Evolutionary conservation across 208 protist species (phyloP).

Genomic region (Polymyxa betae): DNA sequence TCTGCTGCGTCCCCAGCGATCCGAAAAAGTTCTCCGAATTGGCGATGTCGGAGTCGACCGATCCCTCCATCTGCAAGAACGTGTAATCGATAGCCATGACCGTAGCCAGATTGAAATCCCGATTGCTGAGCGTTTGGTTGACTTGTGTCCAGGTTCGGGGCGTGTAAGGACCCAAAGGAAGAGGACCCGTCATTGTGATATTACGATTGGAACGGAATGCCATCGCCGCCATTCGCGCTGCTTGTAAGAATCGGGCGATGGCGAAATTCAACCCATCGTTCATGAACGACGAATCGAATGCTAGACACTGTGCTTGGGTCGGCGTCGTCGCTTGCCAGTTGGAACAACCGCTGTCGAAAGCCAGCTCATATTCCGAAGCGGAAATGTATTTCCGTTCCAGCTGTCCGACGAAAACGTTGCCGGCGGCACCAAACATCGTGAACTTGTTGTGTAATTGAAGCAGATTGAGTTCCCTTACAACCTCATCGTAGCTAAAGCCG

Average conservation of each 20-base stretch:
- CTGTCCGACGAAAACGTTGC: background rate
- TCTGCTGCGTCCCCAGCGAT: background rate
- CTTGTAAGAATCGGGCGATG: background rate
- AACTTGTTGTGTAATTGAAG: background rate
- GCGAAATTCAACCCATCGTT: background rate
- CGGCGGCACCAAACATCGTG: background rate
- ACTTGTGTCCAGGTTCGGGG: background rate
- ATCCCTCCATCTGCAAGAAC: background rate
- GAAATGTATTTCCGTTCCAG: background rate
- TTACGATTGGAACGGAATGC: background rate
- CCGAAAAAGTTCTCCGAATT: background rate
- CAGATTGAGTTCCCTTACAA: background rate
- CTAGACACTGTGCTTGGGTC: background rate
- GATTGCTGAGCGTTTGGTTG: background rate
- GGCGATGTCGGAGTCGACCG: background rate
- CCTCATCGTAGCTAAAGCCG: background rate
- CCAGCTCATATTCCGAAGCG: background rate
- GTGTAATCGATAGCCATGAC: background rate
- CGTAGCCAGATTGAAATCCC: background rate
- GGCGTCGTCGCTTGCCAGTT: background rate
- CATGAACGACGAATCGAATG: background rate
- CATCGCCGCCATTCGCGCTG: background rate
- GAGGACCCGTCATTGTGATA: background rate
- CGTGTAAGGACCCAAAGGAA: background rate
- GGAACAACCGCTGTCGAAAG: background rate